These are phyloP conservation scores for Chlorencoelia australis DNA, from an alignment of 2,329 filamentous ascomycete species.

Conservation along the genomic window DNA sequence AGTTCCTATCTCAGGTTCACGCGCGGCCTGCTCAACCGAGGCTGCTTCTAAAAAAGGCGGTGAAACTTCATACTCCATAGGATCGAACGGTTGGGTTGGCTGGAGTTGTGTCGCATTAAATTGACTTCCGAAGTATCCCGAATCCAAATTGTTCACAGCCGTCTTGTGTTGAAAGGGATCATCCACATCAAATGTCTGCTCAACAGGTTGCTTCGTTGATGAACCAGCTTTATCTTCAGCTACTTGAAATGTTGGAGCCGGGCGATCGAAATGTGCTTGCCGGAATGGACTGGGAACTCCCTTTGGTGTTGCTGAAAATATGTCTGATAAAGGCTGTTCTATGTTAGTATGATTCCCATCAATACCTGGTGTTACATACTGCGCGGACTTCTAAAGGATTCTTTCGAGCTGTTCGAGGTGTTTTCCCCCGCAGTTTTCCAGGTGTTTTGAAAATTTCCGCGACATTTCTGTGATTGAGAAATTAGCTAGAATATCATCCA, in stretches of 20 bases:
- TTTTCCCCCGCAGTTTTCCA: constrained; percentile 73
- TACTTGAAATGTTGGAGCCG: constrained; percentile 44
- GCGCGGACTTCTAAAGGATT: constrained; percentile 49
- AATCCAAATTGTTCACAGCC: constrained; percentile 41
- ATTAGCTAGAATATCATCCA: constrained; percentile 11
- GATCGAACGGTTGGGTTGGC: constrained; percentile 13
- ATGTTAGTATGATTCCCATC: constrained; percentile 14
- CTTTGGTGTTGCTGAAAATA: constrained; percentile 46
- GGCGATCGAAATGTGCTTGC: constrained; percentile 28
- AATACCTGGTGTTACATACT: constrained; percentile 36
- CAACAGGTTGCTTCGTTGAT: constrained; percentile 6
- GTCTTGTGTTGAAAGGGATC: constrained; percentile 18
- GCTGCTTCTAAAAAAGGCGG: background rate
- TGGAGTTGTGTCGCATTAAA: constrained; percentile 12
- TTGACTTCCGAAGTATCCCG: constrained; percentile 64
- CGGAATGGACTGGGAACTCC: constrained; percentile 32
- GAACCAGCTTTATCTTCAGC: constrained; percentile 39
- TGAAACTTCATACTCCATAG: background rate
- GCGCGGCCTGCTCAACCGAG: background rate
- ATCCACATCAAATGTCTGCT: constrained; percentile 7
- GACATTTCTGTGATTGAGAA: constrained; percentile 56
- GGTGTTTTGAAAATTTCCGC: constrained; percentile 94
- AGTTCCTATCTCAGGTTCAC: background rate
- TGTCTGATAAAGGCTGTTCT: constrained; percentile 46
- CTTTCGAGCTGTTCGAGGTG: constrained; percentile 62